phyloP scores from a whole-genome alignment of 1,284 basidiomycete genomes.

The Cryptococcus wingfieldii region DNA sequence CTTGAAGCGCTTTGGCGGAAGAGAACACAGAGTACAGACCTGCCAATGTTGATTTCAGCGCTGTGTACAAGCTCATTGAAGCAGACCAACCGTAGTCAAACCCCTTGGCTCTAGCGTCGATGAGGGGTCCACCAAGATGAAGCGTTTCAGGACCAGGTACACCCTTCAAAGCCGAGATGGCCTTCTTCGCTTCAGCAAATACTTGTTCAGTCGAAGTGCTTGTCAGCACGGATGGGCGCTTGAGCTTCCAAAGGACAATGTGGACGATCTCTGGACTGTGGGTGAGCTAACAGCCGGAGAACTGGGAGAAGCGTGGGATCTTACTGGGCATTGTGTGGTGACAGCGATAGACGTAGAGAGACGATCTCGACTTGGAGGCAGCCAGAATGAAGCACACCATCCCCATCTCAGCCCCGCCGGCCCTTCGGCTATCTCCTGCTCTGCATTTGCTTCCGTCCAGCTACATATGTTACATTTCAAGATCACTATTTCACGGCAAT shows the following conservation, averaged over 20 bases:
- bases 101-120: slow-evolving; percentile 44
- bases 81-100: slow-evolving; percentile 38
- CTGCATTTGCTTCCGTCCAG: too few species aligned
- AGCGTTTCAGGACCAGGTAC: slow-evolving; percentile 39
- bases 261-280: slow-evolving; percentile 42
- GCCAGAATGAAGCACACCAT: too few species aligned
- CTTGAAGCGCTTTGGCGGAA: slow-evolving; percentile 34
- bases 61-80: background rate
- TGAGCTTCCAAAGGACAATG: slow-evolving; percentile 47
- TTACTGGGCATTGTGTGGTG: slow-evolving; percentile 4
- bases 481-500: too few species aligned
- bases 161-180: slow-evolving; percentile 33
- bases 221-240: slow-evolving; percentile 15
- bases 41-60: slow-evolving; percentile 4
- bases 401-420: too few species aligned
- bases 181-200: slow-evolving; percentile 24
- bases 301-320: background rate
- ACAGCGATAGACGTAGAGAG: too few species aligned
- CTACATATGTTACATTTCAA: too few species aligned
- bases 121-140: slow-evolving; percentile 38
- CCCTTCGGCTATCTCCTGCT: too few species aligned
- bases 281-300: background rate
- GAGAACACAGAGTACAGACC: slow-evolving; percentile 48
- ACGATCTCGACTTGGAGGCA: too few species aligned
- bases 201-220: slow-evolving; percentile 18